These are phyloP conservation scores for Fonsecaea pedrosoi DNA, from an alignment of 2,329 filamentous ascomycete species.

Conservation along the genomic window DNA sequence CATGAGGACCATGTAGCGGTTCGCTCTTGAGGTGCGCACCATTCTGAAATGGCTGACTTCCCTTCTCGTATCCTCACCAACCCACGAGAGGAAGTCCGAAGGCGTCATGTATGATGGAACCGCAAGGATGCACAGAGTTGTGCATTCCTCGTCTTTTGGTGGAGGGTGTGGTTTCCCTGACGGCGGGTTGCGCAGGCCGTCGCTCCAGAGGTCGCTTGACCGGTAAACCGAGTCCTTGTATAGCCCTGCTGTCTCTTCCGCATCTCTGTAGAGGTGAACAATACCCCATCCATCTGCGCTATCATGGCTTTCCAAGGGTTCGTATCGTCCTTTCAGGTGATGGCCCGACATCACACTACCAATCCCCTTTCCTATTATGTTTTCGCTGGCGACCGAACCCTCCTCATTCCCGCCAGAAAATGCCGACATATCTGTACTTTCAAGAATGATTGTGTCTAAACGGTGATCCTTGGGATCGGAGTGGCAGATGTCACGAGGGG, in stretches of 20 bases:
- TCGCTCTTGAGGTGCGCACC: slow-evolving; percentile 86
- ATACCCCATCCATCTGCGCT: slow-evolving; percentile 78
- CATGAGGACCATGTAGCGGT: slow-evolving; percentile 93
- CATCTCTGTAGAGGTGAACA: slow-evolving; percentile 90
- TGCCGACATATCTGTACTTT: slow-evolving; percentile 75
- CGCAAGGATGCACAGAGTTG: slow-evolving; percentile 88
- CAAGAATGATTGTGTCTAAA: slow-evolving; percentile 77
- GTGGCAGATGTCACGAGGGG: slow-evolving; percentile 40
- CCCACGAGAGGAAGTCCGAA: slow-evolving; percentile 86
- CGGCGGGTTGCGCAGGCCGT: slow-evolving; percentile 35
- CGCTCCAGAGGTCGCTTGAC: slow-evolving; percentile 37
- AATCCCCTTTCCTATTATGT: slow-evolving; percentile 56
- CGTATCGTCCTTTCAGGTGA: slow-evolving; percentile 81
- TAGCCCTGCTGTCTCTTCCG: slow-evolving; percentile 72
- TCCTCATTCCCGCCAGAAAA: slow-evolving; percentile 19
- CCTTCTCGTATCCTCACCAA: slow-evolving; percentile 84
- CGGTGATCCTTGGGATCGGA: slow-evolving; percentile 69
- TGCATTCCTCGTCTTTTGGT: slow-evolving; percentile 69
- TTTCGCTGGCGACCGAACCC: slow-evolving; percentile 39
- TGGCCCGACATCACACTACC: slow-evolving; percentile 66
- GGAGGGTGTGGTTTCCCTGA: slow-evolving; percentile 33
- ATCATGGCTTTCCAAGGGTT: slow-evolving; percentile 76
- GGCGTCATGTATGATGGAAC: slow-evolving; percentile 94
- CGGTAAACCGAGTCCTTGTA: slow-evolving; percentile 54
- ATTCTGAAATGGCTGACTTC: slow-evolving; percentile 93